Conservation (phyloP, 2,329 filamentous ascomycete genomes). For the Fusarium albosuccineum region DNA sequence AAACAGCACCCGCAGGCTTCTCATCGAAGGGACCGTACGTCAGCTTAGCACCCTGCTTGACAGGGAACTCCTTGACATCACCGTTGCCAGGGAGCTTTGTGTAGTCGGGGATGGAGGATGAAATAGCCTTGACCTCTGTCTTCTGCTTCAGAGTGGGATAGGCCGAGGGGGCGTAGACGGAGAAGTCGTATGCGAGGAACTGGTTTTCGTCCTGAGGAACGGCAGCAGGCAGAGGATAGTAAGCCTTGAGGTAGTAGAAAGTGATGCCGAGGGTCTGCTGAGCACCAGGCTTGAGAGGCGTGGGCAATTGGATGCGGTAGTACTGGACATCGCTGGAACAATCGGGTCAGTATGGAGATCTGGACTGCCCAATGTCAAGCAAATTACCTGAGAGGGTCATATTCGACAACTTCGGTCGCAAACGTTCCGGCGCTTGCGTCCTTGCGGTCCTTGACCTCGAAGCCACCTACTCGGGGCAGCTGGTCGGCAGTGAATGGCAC, state of each 20-base stretch:
- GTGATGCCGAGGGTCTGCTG: slow-evolving; percentile 91
- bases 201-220: slow-evolving; percentile 90
- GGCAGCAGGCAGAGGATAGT: slow-evolving; percentile 81
- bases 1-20: slow-evolving; percentile 79
- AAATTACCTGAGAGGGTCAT: slow-evolving; percentile 69
- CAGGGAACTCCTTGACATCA: slow-evolving; percentile 74
- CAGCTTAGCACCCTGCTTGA: slow-evolving; percentile 86
- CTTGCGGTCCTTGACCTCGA: slow-evolving; percentile 96
- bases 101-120: slow-evolving; percentile 84
- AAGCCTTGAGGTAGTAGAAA: slow-evolving; percentile 84
- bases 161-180: slow-evolving; percentile 84
- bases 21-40: slow-evolving; percentile 92
- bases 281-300: slow-evolving; percentile 78
- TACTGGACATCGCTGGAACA: slow-evolving; percentile 78
- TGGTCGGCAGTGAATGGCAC: slow-evolving; percentile 84
- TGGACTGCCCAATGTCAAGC: slow-evolving; percentile 4
- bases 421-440: slow-evolving; percentile 76
- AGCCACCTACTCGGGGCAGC: slow-evolving; percentile 81
- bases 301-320: slow-evolving; percentile 84
- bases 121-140: slow-evolving; percentile 93
- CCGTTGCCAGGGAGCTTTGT: slow-evolving; percentile 75
- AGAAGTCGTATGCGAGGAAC: slow-evolving; percentile 88
- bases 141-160: slow-evolving; percentile 94
- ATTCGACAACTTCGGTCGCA: slow-evolving; percentile 75
- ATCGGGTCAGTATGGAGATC: slow-evolving; percentile 28